Percentiles rank a stretch among this genome's conserved stretches.
These are phyloP conservation scores for Scedosporium dehoogii DNA, from an alignment of 2,329 filamentous ascomycete species.

Conservation along the genomic window DNA sequence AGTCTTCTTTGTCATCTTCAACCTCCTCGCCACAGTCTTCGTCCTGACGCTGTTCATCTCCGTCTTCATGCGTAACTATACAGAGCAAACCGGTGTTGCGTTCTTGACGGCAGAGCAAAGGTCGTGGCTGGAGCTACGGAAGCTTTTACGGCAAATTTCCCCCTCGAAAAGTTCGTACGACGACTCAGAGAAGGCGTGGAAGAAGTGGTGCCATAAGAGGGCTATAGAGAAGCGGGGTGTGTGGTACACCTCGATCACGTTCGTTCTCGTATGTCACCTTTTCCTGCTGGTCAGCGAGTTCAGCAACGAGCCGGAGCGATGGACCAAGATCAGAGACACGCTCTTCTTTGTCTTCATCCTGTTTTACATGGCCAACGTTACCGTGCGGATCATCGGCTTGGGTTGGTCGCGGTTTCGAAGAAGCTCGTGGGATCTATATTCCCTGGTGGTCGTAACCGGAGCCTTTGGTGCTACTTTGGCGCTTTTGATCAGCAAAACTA, in stretches of 20 bases:
- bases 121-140: constrained; percentile 91
- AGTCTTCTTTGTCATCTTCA: constrained; percentile 92
- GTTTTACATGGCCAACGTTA: constrained; percentile 73
- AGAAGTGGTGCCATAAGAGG: constrained; percentile 88
- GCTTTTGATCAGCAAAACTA: constrained; percentile 54
- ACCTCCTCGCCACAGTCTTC: constrained; percentile 91
- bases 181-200: constrained; percentile 67
- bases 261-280: constrained; percentile 71
- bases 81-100: constrained; percentile 93
- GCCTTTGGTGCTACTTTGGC: constrained; percentile 72
- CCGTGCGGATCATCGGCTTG: constrained; percentile 75
- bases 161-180: constrained; percentile 86
- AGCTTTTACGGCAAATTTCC: constrained; percentile 83
- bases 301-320: constrained; percentile 61
- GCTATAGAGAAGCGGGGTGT: constrained; percentile 88
- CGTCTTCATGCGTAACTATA: constrained; percentile 99
- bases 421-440: constrained; percentile 94
- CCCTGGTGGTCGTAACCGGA: constrained; percentile 67
- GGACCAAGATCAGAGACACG: constrained; percentile 61
- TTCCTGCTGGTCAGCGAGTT: constrained; percentile 77
- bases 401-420: constrained; percentile 86
- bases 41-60: constrained; percentile 95
- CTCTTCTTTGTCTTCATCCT: constrained; percentile 75
- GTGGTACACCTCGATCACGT: constrained; percentile 80
- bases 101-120: constrained; percentile 93